Conservation (phyloP, 345 rosid genomes). For the Hibiscus tridactylites region DNA sequence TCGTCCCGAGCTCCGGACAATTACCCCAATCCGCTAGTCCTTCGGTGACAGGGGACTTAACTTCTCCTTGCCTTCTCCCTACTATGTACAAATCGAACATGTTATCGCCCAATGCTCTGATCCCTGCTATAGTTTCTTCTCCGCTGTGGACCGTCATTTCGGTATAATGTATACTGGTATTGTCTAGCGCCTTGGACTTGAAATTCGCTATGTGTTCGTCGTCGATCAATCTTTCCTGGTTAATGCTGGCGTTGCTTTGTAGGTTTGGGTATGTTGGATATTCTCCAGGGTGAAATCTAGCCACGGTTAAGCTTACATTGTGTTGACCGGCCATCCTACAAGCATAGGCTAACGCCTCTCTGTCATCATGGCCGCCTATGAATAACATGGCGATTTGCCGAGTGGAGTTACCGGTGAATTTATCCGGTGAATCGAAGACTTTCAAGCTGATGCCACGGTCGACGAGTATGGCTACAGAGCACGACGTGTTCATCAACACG, state of each 20-base stretch:
- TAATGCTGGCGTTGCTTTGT: not conserved
- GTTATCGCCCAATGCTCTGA: slow-evolving; percentile 25
- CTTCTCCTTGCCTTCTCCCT: slow-evolving; percentile 38
- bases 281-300: slow-evolving; percentile 33
- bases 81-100: slow-evolving; percentile 36
- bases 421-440: not conserved
- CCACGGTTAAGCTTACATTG: slow-evolving; percentile 28
- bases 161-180: slow-evolving; percentile 17
- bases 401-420: not conserved
- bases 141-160: slow-evolving; percentile 39
- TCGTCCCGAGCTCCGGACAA: slow-evolving; percentile 45
- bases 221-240: slow-evolving; percentile 23
- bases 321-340: slow-evolving; percentile 42
- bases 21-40: slow-evolving; percentile 41
- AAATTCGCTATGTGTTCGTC: slow-evolving; percentile 39
- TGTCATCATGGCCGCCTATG: slow-evolving; percentile 52
- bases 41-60: slow-evolving; percentile 20
- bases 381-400: slow-evolving; percentile 31
- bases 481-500: slow-evolving; percentile 37
- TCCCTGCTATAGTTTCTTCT: slow-evolving; percentile 24
- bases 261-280: not conserved
- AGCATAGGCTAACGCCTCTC: slow-evolving; percentile 63
- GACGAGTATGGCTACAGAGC: slow-evolving; percentile 50
- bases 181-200: slow-evolving; percentile 25
- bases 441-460: slow-evolving; percentile 34